Evolutionary conservation across 2,329 filamentous ascomycete genomes (phyloP).

Genomic region (Elsinoe necatrix): DNA sequence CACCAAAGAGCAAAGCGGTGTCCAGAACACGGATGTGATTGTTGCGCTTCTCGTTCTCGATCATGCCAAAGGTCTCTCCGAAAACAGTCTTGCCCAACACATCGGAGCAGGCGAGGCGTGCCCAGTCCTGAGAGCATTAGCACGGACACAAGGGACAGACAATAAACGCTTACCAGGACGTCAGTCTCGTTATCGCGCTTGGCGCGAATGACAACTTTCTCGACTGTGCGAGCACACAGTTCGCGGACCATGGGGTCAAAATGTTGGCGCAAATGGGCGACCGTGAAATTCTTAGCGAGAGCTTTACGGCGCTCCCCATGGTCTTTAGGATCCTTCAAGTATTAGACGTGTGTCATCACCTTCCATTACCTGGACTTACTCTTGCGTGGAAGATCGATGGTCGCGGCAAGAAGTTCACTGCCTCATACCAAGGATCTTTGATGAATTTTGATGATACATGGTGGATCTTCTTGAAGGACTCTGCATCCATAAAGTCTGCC

Average conservation of each 20-base stretch:
- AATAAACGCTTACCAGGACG: not conserved
- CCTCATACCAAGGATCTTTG: conserved; percentile 16
- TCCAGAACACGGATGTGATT: conserved; percentile 15
- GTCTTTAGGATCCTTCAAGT: conserved; percentile 12
- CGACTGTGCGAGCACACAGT: conserved; percentile 4
- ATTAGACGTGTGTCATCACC: not conserved
- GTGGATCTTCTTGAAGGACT: conserved; percentile 15
- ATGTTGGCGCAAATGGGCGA: conserved; percentile 8
- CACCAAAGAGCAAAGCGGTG: conserved; percentile 9
- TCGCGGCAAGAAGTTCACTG: conserved; percentile 14
- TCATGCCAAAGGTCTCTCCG: conserved; percentile 14
- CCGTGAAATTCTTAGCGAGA: conserved; percentile 13
- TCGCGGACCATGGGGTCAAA: conserved; percentile 15
- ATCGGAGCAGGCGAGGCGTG: conserved; percentile 14
- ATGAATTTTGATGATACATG: conserved; percentile 16
- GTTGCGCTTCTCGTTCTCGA: conserved; percentile 15
- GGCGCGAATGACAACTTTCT: conserved; percentile 5
- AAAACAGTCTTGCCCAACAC: conserved; percentile 12
- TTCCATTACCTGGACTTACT: not conserved
- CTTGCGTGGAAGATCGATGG: conserved; percentile 14
- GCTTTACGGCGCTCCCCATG: conserved; percentile 14
- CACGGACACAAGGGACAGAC: not conserved
- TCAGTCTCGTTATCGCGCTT: conserved; percentile 10
- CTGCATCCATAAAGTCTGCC: conserved; percentile 16
- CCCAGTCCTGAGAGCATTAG: conserved; percentile 8